Evolutionary conservation across 2,329 filamentous ascomycete species (phyloP), one percentile per base, ranked within the genome.

Genomic region (Epichloe gansuensis): DNA sequence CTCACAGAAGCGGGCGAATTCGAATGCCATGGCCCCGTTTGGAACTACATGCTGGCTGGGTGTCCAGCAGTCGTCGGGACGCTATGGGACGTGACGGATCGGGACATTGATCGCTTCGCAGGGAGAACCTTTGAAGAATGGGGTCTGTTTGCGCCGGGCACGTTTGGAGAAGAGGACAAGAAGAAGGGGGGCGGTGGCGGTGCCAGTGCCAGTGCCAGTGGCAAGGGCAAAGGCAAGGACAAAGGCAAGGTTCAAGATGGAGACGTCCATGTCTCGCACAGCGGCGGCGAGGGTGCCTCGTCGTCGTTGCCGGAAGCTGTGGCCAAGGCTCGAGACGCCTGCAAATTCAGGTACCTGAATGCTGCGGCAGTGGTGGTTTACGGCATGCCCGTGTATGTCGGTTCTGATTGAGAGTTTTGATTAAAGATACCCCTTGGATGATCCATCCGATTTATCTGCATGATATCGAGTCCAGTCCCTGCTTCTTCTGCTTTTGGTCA

Each of bases 31-130:
- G 91, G 93, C 1, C 89, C 91, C 52, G 87, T 93, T 25, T 82
- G 90, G 71, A 89, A 90, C 60, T 97, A 97, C 69, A 82, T 98
- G 69, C 82, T 91, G 59, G 90, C 89, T 0, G 91, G 89, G 1
- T 82, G 79, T 59, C 89, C 89, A 3, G 89, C 91, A 0, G 81
- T 97, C 9, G 82, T 97, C 2, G 93, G 89, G 45, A 96, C 90
- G 15, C 74, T 98, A 39, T 98, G 93, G 93, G 93, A 98, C 67
- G 93, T 98, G 48, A 98, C 93, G 9, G 93, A 98, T 66, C 87
- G 87, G 61, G 93, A 98, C 66, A 95, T 96, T 65, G 94, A 98
- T 71, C 85, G 90, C 17, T 95, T 95, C 66, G 87, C 90, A 0
- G 81, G 84, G 36, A 75, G 78, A 27, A 74, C 86, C 3, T 86